A percentile compares a stretch with the other conserved stretches of the same genome.
phyloP scores from a whole-genome alignment of 1,139 yeast species.

The Yamadazyma oceani region DNA sequence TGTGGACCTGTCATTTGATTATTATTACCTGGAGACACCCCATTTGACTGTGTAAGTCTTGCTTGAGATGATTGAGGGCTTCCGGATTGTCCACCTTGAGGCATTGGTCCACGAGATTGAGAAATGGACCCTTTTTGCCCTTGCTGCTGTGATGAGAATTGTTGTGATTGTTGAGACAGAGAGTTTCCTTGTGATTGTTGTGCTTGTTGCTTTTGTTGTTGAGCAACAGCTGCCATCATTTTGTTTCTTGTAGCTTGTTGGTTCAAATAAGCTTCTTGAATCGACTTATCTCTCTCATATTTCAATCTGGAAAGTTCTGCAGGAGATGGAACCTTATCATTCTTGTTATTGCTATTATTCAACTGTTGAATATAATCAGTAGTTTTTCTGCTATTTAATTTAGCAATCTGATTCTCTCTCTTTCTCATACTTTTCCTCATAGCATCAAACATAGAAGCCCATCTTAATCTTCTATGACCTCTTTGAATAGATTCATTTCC shows the following conservation, averaged over 20 bases:
- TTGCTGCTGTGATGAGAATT: background rate
- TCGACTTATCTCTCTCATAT: constrained; percentile 80
- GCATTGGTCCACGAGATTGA: background rate
- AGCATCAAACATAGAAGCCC: constrained; percentile 96
- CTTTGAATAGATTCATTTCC: constrained; percentile 89
- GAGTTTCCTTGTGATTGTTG: constrained; percentile 2
- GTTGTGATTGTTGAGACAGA: constrained; percentile 1
- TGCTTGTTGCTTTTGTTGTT: constrained; percentile 16
- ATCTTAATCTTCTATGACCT: constrained; percentile 84
- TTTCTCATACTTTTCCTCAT: constrained; percentile 87
- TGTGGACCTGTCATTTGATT: background rate
- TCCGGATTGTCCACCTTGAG: background rate
- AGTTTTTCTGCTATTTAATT: constrained; percentile 32
- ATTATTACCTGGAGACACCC: constrained; percentile 2
- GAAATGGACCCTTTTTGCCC: background rate
- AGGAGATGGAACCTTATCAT: constrained; percentile 65
- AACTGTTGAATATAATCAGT: constrained; percentile 17
- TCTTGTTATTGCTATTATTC: constrained; percentile 20
- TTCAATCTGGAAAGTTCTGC: constrained; percentile 79
- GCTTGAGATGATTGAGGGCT: background rate
- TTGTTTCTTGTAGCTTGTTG: constrained; percentile 35
- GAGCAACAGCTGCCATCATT: constrained; percentile 20
- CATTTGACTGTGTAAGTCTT: background rate
- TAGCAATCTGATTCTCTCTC: constrained; percentile 57
- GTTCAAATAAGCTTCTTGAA: constrained; percentile 68